Evolutionary conservation across 2,329 filamentous ascomycete genomes (phyloP), one percentile per base, ranked within the genome.

Genomic region (Rosellinia necatrix): DNA sequence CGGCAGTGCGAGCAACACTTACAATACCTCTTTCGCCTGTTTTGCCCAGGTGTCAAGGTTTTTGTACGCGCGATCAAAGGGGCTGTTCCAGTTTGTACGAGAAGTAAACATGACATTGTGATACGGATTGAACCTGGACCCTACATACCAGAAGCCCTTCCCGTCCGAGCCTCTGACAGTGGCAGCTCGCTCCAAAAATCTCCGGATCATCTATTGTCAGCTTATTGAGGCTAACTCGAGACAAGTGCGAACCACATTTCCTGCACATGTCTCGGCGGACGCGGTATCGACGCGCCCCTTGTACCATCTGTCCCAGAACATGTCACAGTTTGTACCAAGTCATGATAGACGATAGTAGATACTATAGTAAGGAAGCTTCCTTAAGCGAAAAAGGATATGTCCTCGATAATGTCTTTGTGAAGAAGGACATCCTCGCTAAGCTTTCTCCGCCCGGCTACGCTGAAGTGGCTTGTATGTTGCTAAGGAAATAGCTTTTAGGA

Each of bases 101-200:
- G 76, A 71, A 21, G 74, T 80, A 62, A 84, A 75, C 53, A 85
- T 74, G 55, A 80, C 83, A 59, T 84, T 78, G 22, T 76, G 71
- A n/a, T 78, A 74, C 0, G 80, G 78, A 54, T 85, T 78, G 57
- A 87, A 74, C 12, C 77, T 75, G 53, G 79, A 73, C 4, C 74
- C 76, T 54, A 75, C 70, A 63, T 82, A 83, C 73, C 79, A 82
- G 1, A 59, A 60, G 0, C 70, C 71, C 1, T 74, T 72, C 2
- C 59, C 66, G 55, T 77, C 78, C 6, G 58, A 53, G 22, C 71
- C 73, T 9, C 75, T 70, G 2, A 72, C 74, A 1, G 65, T 66
- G 5, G 68, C 71, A 65, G 78, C 74, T 19, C 62, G 69, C 19
- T 72, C 70, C 9, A 78, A 50, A 22, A 76, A 43, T 61, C 1